phyloP scores from a whole-genome alignment of 768 basidiomycete species.

The Lactarius tabidus region DNA sequence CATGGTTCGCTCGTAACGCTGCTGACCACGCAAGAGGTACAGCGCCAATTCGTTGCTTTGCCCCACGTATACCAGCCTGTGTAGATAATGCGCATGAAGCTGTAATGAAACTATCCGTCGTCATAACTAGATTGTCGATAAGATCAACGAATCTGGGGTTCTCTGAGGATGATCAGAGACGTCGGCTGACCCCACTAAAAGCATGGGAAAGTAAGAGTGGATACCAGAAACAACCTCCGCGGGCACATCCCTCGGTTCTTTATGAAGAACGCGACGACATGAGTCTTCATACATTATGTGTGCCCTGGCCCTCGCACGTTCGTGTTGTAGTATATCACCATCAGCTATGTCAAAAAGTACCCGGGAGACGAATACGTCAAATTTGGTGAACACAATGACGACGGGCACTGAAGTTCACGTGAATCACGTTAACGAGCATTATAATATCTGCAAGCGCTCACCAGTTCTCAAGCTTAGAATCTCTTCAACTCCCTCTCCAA shows the following conservation, averaged over 20 bases:
- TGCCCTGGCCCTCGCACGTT: background rate
- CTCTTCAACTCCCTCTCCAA: too few species aligned
- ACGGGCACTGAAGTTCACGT: background rate
- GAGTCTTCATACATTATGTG: background rate
- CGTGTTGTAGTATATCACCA: background rate
- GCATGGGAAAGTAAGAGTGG: background rate
- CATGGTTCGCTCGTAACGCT: background rate
- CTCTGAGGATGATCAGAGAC: background rate
- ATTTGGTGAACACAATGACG: slow-evolving; percentile 7
- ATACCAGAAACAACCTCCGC: slow-evolving; percentile 7
- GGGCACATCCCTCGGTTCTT: background rate
- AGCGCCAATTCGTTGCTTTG: background rate
- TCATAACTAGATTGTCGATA: background rate
- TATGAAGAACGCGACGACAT: background rate
- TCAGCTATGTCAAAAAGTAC: background rate
- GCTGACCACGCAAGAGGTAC: background rate
- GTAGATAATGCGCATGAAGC: background rate
- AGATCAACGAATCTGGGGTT: background rate
- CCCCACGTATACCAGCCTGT: background rate
- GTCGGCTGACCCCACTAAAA: background rate
- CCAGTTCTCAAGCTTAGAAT: too few species aligned
- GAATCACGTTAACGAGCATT: background rate
- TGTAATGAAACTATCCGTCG: background rate
- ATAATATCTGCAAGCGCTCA: too few species aligned
- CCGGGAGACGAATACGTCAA: background rate